These are phyloP conservation scores for Aspergillus sp. DNA, from an alignment of 2,329 filamentous ascomycete species.

Conservation along the genomic window DNA sequence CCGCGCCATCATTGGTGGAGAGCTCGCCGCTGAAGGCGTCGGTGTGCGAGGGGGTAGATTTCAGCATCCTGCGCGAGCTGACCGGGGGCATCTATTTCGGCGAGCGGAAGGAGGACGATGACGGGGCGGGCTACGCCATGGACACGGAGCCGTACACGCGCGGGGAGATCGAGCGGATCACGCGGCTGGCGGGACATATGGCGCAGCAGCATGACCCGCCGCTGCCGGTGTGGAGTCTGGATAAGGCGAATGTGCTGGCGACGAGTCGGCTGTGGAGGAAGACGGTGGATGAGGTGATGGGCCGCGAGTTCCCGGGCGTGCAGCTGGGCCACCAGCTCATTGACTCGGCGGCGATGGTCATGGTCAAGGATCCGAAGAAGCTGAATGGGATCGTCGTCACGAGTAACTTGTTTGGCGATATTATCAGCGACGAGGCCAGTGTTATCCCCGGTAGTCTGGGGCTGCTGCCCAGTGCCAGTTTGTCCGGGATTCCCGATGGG, in stretches of 20 bases:
- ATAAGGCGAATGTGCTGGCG: conserved; percentile 95
- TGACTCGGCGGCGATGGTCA: conserved; percentile 92
- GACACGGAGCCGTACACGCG: conserved; percentile 84
- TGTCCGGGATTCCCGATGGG: conserved; percentile 78
- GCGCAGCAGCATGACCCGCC: conserved; percentile 69
- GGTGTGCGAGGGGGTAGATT: conserved; percentile 78
- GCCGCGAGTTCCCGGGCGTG: conserved; percentile 78
- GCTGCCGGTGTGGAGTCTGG: conserved; percentile 71
- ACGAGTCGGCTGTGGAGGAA: conserved; percentile 84
- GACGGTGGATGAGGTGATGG: conserved; percentile 74
- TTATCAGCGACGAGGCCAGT: conserved; percentile 88
- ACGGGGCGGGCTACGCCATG: conserved; percentile 64
- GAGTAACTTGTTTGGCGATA: conserved; percentile 91
- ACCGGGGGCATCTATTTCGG: conserved; percentile 96
- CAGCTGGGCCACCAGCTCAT: conserved; percentile 83
- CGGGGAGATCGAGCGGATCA: conserved; percentile 78
- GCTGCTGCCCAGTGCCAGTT: conserved; percentile 74
- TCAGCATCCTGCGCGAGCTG: conserved; percentile 85
- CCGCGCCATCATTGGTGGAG: conserved; percentile 73
- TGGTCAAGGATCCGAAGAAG: conserved; percentile 84
- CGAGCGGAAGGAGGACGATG: conserved; percentile 66
- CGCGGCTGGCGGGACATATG: conserved; percentile 69
- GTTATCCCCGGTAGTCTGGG: conserved; percentile 89
- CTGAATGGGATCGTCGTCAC: conserved; percentile 89
- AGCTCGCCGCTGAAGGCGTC: conserved; percentile 78